A percentile compares a stretch with the other conserved stretches of the same genome.
Evolutionary conservation across 2,329 filamentous ascomycete species (phyloP).

Genomic region (Trichoderma sp.): DNA sequence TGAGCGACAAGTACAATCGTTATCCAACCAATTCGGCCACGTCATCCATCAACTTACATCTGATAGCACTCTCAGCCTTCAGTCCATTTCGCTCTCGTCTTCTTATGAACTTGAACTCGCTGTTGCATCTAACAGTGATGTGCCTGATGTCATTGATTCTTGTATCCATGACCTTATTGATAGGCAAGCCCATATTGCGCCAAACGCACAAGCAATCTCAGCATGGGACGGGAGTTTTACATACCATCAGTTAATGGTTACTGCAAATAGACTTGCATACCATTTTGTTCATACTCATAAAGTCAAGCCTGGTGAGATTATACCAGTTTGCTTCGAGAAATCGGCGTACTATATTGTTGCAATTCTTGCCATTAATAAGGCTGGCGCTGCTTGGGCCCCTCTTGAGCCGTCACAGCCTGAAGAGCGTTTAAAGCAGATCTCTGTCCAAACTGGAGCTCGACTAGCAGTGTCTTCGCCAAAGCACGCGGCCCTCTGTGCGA

Average conservation of each 20-base stretch:
- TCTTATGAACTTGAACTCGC: background rate
- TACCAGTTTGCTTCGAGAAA: constrained; percentile 26
- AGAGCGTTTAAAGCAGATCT: background rate
- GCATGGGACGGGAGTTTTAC: constrained; percentile 40
- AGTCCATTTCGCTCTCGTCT: background rate
- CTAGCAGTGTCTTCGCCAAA: background rate
- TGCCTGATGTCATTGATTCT: background rate
- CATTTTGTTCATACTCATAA: constrained; percentile 9
- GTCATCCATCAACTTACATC: constrained; percentile 3
- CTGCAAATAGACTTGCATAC: constrained; percentile 26
- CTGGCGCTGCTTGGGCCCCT: constrained; percentile 30
- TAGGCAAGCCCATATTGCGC: background rate
- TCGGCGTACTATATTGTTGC: constrained; percentile 29
- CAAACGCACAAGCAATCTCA: constrained; percentile 10
- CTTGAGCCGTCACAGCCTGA: constrained; percentile 26
- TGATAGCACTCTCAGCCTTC: background rate
- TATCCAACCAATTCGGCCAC: background rate
- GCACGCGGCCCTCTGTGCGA: background rate
- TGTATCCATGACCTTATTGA: constrained; percentile 23
- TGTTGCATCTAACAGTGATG: background rate
- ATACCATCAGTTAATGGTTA: constrained; percentile 40
- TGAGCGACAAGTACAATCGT: background rate
- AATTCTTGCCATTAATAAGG: constrained; percentile 30
- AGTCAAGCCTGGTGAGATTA: constrained; percentile 27
- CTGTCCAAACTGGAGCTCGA: background rate